Conservation (phyloP, 306 rosid species). For the Inga leiocalycina region DNA sequence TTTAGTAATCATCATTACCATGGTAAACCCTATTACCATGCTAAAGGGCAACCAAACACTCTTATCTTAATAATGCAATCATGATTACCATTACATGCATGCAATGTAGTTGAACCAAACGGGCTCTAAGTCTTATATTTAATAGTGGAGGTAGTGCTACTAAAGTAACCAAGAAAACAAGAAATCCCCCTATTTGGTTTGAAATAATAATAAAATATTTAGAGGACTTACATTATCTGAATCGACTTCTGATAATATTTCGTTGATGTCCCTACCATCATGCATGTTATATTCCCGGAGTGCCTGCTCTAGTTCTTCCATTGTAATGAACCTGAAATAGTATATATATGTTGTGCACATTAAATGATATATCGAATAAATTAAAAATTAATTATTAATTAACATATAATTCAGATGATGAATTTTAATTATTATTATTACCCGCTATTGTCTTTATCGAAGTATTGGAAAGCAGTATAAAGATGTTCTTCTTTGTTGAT, state of each 20-base stretch:
- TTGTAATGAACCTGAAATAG: conserved; percentile 67
- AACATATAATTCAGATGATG: neutral
- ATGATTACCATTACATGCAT: no score
- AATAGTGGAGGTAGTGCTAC: no score
- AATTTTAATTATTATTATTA: conserved; percentile 29
- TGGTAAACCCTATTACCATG: no score
- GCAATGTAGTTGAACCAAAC: no score
- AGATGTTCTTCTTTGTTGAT: conserved; percentile 95
- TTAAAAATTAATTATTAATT: no score
- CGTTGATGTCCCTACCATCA: conserved; percentile 83
- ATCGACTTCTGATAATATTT: conserved; percentile 84
- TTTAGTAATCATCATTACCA: no score
- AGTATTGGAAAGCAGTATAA: conserved; percentile 94
- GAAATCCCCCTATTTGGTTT: neutral
- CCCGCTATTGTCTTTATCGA: conserved; percentile 97
- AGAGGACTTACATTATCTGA: conserved; percentile 70
- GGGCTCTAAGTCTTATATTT: no score
- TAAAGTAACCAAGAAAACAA: neutral
- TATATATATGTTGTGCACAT: neutral
- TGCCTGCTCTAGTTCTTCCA: conserved; percentile 93
- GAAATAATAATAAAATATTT: neutral
- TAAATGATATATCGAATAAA: no score
- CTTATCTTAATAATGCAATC: no score
- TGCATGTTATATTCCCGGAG: conserved; percentile 84
- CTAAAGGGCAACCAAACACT: no score